Conservation (phyloP, 75 land plant species). For the Larix kaempferi region DNA sequence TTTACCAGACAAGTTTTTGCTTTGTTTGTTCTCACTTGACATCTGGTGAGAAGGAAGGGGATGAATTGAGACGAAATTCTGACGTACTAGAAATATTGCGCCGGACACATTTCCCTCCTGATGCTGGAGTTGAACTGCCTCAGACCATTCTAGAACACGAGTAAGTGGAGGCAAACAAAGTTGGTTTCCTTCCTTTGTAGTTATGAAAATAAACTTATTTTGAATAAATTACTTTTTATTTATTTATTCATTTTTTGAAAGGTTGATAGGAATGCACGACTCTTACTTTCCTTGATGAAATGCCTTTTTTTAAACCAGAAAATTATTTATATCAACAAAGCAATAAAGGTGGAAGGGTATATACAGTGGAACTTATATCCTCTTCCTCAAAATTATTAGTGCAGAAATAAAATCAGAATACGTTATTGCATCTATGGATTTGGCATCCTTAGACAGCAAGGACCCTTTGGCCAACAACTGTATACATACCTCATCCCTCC, state of each 20-base stretch:
- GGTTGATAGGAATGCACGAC: not conserved
- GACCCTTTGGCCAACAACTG: no score
- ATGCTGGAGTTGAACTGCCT: conserved; percentile 37
- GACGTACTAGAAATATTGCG: conserved; percentile 75
- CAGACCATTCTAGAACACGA: conserved; percentile 69
- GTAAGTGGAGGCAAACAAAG: conserved; percentile 37
- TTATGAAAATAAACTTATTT: not conserved
- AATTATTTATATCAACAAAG: not conserved
- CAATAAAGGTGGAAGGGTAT: no score
- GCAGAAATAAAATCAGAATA: no score
- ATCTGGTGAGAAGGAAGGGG: conserved; percentile 73
- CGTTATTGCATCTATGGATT: no score
- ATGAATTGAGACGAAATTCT: conserved; percentile 61
- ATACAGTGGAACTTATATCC: no score
- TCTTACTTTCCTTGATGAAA: not conserved
- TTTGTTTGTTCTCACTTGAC: conserved; percentile 77
- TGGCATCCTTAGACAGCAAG: no score
- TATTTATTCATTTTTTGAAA: not conserved
- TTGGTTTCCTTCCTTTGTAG: not conserved
- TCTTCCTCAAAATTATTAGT: no score
- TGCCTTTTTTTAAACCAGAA: not conserved
- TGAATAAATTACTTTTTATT: not conserved
- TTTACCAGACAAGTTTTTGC: conserved; percentile 76
- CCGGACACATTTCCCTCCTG: conserved; percentile 49
- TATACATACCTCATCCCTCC: no score